Conservation (phyloP, 2,329 filamentous ascomycete genomes). For the Ilyonectria mors-panacis region DNA sequence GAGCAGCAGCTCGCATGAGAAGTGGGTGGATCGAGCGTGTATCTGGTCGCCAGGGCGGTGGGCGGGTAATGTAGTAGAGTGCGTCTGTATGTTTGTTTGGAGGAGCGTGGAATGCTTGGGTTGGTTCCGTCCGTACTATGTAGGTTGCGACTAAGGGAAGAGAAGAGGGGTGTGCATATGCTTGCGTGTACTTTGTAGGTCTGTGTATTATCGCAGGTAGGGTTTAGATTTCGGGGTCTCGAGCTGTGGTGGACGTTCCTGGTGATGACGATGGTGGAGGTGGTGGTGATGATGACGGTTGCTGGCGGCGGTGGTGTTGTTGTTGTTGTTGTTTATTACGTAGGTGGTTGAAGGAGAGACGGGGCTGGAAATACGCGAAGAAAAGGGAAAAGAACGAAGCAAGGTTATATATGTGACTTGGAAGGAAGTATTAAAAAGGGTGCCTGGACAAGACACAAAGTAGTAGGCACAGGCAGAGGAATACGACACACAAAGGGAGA, state of each 20-base stretch:
- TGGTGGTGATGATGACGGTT: conserved; percentile 18
- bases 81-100: conserved; percentile 13
- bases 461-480: not conserved
- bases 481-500: not conserved
- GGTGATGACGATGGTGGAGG: conserved; percentile 12
- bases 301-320: conserved; percentile 1
- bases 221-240: not conserved
- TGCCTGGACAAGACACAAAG: not conserved
- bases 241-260: conserved; percentile 1
- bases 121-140: not conserved
- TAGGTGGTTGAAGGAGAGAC: conserved; percentile 12
- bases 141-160: not conserved
- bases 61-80: not conserved
- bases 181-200: not conserved
- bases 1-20: conserved; percentile 15
- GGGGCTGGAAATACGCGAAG: conserved; percentile 13
- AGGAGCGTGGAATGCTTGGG: not conserved
- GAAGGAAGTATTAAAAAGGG: conserved; percentile 2
- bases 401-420: conserved; percentile 31
- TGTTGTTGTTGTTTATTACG: conserved; percentile 33
- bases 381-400: conserved; percentile 21
- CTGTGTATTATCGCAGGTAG: not conserved
- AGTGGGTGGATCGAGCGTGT: conserved; percentile 17
- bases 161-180: not conserved
- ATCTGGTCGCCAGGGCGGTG: conserved; percentile 2